Evolutionary conservation across 2,329 filamentous ascomycete species (phyloP), one percentile per base, ranked within the genome.

Genomic region (Fusarium redolens): DNA sequence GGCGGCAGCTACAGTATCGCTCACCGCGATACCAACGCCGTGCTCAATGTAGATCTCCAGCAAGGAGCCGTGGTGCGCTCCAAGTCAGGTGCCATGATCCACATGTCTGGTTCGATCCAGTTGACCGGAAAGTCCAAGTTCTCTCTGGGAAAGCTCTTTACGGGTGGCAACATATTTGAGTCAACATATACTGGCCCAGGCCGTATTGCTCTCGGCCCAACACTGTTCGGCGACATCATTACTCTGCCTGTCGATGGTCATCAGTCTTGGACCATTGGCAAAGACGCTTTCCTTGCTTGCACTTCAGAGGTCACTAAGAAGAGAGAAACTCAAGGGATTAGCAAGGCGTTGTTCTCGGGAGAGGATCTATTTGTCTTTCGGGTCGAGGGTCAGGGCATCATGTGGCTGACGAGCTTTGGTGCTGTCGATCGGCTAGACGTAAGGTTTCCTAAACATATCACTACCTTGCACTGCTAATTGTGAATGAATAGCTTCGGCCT

Each of bases 331-430:
- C 55, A 58, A 13, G 55, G 55, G 1, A 28, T 58, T 11, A 22
- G 55, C 18, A 58, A 58, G 31, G 41, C 55, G 1, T 5, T 58
- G 18, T 58, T 58, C 8, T 58, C 55, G 3, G 55, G 55, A 8
- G 55, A 58, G 2, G 41, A 50, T 18, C 31, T 58, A 14, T 58
- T 58, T 20, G 55, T 58, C 5, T 58, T 28, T n/a, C 41, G 41
- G 8, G n/a, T 58, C 11, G 55, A 58, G 11, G 55, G 55, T 5
- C 55, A 50, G 3, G 55, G 55, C 1, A 58, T 58, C 7, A 37
- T 58, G 31, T 58, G 55, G 55, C 15, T 58, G 41, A 58, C 55
- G 1, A 58, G 55, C 11, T 58, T 58, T 58, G 55, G 55, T 12
- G 55, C 55, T 12, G 55, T 58, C 2, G 55, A 58, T 6, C 22